Conservation (phyloP, 768 basidiomycete species). For the Xerocomellus dryophilus region DNA sequence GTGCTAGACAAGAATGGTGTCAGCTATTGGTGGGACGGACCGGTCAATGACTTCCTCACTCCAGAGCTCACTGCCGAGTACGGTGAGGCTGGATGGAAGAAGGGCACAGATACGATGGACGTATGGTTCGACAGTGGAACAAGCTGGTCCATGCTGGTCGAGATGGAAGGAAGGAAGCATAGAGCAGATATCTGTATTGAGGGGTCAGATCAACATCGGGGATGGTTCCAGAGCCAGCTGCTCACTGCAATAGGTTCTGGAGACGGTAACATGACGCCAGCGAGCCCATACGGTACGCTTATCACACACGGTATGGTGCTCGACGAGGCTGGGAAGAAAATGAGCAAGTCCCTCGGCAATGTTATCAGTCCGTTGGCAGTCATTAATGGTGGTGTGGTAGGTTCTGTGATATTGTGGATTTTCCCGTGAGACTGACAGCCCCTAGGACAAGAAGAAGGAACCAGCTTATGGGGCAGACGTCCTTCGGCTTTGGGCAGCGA, state of each 20-base stretch:
- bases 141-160: constrained; percentile 79
- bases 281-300: constrained; percentile 67
- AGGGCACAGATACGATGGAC: constrained; percentile 95
- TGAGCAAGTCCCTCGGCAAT: constrained; percentile 98
- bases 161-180: constrained; percentile 38
- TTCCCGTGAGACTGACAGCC: background rate
- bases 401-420: constrained; percentile 18
- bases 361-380: constrained; percentile 81
- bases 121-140: constrained; percentile 99
- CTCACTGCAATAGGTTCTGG: constrained; percentile 66
- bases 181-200: constrained; percentile 88
- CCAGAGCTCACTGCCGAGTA: constrained; percentile 51
- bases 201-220: constrained; percentile 95
- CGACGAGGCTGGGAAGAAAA: constrained; percentile 84
- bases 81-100: constrained; percentile 52
- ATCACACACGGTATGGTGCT: constrained; percentile 98
- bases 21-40: constrained; percentile 90
- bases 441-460: constrained; percentile 62
- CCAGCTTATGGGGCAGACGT: constrained; percentile 85
- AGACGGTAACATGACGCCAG: constrained; percentile 13
- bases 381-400: constrained; percentile 72
- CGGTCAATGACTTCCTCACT: constrained; percentile 77
- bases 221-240: constrained; percentile 97
- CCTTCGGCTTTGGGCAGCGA: constrained; percentile 87
- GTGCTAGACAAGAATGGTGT: constrained; percentile 73